Percentiles rank a stretch among this genome's conserved stretches.
Conservation (phyloP, 2,329 filamentous ascomycete species). For the Ceratocystis lukuohia region DNA sequence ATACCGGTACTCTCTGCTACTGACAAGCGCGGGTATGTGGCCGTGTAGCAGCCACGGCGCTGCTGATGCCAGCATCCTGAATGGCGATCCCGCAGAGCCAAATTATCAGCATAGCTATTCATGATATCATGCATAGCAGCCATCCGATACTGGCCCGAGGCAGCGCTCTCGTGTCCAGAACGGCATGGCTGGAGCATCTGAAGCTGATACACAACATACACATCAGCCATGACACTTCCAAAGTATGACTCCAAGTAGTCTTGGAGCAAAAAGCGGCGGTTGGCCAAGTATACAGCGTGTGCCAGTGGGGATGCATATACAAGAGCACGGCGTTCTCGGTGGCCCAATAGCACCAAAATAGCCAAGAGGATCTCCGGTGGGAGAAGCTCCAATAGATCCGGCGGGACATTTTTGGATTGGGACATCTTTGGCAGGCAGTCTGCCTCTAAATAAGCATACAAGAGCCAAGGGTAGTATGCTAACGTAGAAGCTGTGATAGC, state of each 20-base stretch:
- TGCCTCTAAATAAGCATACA: not conserved
- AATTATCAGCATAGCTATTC: not conserved
- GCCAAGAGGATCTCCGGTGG: slow-evolving; percentile 17
- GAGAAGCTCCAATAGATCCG: slow-evolving; percentile 11
- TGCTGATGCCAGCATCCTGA: not conserved
- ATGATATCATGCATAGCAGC: slow-evolving; percentile 4
- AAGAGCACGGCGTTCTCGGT: slow-evolving; percentile 1
- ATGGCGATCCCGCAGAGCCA: not conserved
- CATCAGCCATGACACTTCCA: slow-evolving; percentile 13
- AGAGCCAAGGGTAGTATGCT: not conserved
- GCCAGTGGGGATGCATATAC: slow-evolving; percentile 13
- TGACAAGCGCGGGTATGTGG: not conserved
- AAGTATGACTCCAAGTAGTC: slow-evolving; percentile 11
- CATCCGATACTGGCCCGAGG: slow-evolving; percentile 8
- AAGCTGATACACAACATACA: slow-evolving; percentile 15
- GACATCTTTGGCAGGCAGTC: not conserved
- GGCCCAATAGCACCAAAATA: not conserved
- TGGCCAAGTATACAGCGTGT: slow-evolving; percentile 10
- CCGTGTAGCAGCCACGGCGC: not conserved
- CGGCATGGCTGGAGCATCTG: slow-evolving; percentile 15
- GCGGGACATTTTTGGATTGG: not conserved
- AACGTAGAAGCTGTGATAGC: too few species aligned
- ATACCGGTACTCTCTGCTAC: slow-evolving; percentile 15
- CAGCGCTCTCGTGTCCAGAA: not conserved
- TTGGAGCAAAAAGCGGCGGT: slow-evolving; percentile 16